Evolutionary conservation across 306 rosid genomes (phyloP).

Genomic region (Pterocarpus macrocarpus): DNA sequence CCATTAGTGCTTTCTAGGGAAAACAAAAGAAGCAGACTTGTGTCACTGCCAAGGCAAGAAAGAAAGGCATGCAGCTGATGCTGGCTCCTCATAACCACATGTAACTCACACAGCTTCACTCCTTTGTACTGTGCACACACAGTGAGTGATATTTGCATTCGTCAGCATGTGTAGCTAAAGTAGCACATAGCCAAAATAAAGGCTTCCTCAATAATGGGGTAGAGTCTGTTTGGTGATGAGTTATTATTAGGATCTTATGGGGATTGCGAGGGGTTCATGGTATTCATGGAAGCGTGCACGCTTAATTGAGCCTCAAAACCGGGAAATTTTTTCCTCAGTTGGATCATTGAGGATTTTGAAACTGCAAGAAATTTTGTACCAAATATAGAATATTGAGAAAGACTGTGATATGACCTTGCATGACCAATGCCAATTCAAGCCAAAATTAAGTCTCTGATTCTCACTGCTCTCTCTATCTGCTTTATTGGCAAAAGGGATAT

Average conservation of each 20-base stretch:
- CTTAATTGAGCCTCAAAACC: constrained; percentile 32
- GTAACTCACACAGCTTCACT: constrained; percentile 8
- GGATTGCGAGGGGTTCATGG: constrained; percentile 33
- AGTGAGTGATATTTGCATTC: constrained; percentile 40
- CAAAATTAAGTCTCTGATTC: constrained; percentile 33
- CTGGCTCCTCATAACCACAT: constrained; percentile 26
- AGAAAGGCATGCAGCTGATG: constrained; percentile 24
- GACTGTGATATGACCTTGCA: constrained; percentile 56
- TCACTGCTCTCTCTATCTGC: constrained; percentile 31
- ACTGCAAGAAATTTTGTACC: neutral
- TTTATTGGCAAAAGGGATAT: constrained; percentile 15
- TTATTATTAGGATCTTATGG: constrained; percentile 34
- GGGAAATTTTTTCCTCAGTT: constrained; percentile 11
- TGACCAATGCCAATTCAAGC: constrained; percentile 40
- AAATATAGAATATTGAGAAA: constrained; percentile 51
- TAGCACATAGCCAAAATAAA: constrained; percentile 16
- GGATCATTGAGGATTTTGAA: constrained; percentile 31
- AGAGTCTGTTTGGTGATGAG: constrained; percentile 18
- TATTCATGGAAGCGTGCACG: constrained; percentile 55
- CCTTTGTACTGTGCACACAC: neutral
- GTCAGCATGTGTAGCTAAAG: constrained; percentile 43
- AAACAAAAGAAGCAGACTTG: constrained; percentile 6
- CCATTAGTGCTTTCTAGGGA: constrained; percentile 40
- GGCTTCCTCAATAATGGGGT: neutral
- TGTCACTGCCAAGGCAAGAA: constrained; percentile 33